Evolutionary conservation across 805 yeast genomes (phyloP).

Genomic region (Pichia manshurica): DNA sequence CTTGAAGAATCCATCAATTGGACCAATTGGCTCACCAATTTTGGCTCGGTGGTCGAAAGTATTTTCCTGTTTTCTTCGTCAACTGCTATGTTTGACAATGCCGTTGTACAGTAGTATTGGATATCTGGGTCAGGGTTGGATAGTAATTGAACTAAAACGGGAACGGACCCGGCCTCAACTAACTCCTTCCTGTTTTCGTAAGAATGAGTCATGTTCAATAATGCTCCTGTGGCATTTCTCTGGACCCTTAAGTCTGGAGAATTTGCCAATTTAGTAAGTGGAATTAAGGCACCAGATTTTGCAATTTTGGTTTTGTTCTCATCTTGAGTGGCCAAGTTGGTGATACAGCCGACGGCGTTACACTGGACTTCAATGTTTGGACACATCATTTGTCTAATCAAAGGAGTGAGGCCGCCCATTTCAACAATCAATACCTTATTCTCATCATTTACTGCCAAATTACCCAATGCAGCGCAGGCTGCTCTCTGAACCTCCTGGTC

Average conservation of each 20-base stretch:
- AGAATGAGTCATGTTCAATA: slow-evolving; percentile 96
- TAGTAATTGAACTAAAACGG: slow-evolving; percentile 83
- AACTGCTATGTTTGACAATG: slow-evolving; percentile 93
- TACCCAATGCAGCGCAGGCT: slow-evolving; percentile 98
- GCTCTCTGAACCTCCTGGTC: slow-evolving; percentile 97
- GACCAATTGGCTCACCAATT: slow-evolving; percentile 81
- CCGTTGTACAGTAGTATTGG: slow-evolving; percentile 97
- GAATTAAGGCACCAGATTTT: slow-evolving; percentile 89
- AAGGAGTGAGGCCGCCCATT: slow-evolving; percentile 96
- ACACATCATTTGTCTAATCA: slow-evolving; percentile 96
- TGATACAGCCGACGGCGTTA: slow-evolving; percentile 98
- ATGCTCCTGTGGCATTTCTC: slow-evolving; percentile 97
- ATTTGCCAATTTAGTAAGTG: slow-evolving; percentile 89
- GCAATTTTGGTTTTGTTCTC: slow-evolving; percentile 96
- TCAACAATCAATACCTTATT: slow-evolving; percentile 91
- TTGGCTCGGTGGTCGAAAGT: slow-evolving; percentile 87
- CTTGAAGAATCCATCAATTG: slow-evolving; percentile 87
- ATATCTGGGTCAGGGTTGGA: slow-evolving; percentile 91
- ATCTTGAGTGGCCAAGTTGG: slow-evolving; percentile 96
- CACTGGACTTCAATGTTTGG: slow-evolving; percentile 97
- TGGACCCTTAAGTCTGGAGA: slow-evolving; percentile 94
- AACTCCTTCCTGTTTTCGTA: slow-evolving; percentile 93
- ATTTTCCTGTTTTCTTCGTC: slow-evolving; percentile 87
- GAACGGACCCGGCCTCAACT: slow-evolving; percentile 97
- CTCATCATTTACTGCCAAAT: slow-evolving; percentile 92